Base-by-base conservation (phyloP, 2,329 filamentous ascomycete genomes). In the Colletotrichum theobromicola region DNA sequence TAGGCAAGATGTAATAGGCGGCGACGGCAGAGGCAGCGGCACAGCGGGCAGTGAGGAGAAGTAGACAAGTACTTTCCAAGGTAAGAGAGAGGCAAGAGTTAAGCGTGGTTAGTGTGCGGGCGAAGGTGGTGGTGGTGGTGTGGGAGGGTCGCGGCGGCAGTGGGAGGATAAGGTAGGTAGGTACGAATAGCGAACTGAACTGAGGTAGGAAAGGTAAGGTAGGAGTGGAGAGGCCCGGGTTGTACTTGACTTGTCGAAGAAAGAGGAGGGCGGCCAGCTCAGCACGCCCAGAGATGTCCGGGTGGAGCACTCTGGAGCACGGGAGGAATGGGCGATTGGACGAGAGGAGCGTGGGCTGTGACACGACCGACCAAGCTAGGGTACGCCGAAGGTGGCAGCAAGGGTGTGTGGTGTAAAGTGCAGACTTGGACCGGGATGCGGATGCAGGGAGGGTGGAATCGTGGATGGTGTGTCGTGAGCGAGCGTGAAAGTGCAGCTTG, bases 271-370 rank as follows among this genome's bases (percentile, higher is more conserved):
- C 72, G 55, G 73, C 73, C 73, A 75, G 70, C 73, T 74, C 73
- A 75, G 69, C 73, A 75, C 72, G 73, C 73, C 73, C 65, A 75
- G 72, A 75, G 72, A 72, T 72, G 72, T 50, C 75, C 67, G 28
- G 57, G 70, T 76, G 76, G 76, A 63, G 60, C 72, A 58, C 35
- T 67, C 70, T 74, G 72, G 72, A 72, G 72, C 72, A 58, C 70
- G 68, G 76, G 69, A 75, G 75, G 76, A 75, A 75, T 67, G 75
- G 77, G 77, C 79, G 81, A 83, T 82, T 83, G 81, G 81, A 72
- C 77, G 75, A 74, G 75, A 77, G 76, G 75, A 62, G 77, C 74
- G 80, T 77, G 76, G 80, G 80, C 80, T 83, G 81, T 82, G 80
- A 83, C 81, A 75, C 70, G 70, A 75, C 72, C 50, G 55, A 72